phyloP scores from a whole-genome alignment of 2,329 filamentous ascomycete species.

The Tolypocladium ovalisporum region DNA sequence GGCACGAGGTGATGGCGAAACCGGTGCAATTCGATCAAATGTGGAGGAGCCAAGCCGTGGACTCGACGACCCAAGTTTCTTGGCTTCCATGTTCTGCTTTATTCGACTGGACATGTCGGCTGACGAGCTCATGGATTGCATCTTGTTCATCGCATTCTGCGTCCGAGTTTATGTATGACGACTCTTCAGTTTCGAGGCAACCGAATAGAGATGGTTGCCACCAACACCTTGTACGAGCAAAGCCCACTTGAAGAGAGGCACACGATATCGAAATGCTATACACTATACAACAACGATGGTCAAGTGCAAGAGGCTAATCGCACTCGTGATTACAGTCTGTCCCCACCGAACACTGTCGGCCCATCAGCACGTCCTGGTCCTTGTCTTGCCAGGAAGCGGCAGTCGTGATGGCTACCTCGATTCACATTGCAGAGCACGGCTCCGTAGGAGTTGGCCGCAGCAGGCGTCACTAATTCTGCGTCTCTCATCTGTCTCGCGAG shows the following conservation, averaged over 20 bases:
- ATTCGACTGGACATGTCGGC: not conserved
- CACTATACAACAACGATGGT: not conserved
- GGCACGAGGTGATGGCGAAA: too few relatives aligned
- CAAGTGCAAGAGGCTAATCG: not conserved
- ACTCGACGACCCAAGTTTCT: not conserved
- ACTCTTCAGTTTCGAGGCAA: not conserved
- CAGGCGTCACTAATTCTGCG: not conserved
- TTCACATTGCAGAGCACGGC: too few relatives aligned
- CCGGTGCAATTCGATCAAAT: not conserved
- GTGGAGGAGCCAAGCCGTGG: not conserved
- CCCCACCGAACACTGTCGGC: not conserved
- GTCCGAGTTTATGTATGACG: not conserved
- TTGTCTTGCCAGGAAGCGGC: not conserved
- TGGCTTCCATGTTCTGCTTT: not conserved
- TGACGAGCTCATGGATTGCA: not conserved
- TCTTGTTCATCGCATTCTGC: not conserved
- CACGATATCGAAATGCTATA: not conserved
- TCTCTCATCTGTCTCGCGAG: not conserved
- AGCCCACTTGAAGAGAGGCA: not conserved
- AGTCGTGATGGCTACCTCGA: not conserved
- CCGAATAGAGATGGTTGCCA: not conserved
- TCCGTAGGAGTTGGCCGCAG: not conserved
- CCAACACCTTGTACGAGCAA: not conserved
- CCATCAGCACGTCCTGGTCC: not conserved
- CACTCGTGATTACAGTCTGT: not conserved